Evolutionary conservation across 2,329 filamentous ascomycete species (phyloP).

Genomic region (Thermoascus crustaceus): DNA sequence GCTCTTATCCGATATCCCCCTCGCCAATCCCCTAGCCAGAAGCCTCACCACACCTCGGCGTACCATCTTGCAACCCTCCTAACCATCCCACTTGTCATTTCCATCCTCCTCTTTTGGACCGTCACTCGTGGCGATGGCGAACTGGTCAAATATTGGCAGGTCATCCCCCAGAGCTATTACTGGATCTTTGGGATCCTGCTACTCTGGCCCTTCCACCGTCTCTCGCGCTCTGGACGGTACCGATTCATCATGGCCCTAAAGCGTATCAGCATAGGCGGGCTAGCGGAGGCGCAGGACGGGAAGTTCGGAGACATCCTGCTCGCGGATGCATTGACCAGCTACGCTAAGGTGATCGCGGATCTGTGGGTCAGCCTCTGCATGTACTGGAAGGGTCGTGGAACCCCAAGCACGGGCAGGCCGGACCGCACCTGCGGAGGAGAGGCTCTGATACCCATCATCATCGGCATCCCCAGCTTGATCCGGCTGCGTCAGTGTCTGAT

Average conservation of each 20-base stretch:
- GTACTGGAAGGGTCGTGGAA: slow-evolving; percentile 56
- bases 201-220: slow-evolving; percentile 60
- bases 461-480: slow-evolving; percentile 74
- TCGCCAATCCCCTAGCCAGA: slow-evolving; percentile 60
- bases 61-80: slow-evolving; percentile 79
- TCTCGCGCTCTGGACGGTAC: slow-evolving; percentile 62
- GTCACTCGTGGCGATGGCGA: slow-evolving; percentile 62
- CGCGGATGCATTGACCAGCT: slow-evolving; percentile 89
- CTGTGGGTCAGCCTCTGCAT: slow-evolving; percentile 85
- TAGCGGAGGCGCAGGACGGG: slow-evolving; percentile 78
- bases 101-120: slow-evolving; percentile 74
- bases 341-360: slow-evolving; percentile 85
- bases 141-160: slow-evolving; percentile 69
- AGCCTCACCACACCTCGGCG: slow-evolving; percentile 69
- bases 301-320: slow-evolving; percentile 93
- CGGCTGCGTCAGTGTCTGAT: slow-evolving; percentile 87
- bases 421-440: slow-evolving; percentile 74
- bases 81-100: slow-evolving; percentile 60
- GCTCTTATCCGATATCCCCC: slow-evolving; percentile 77
- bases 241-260: slow-evolving; percentile 68
- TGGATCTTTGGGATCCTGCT: slow-evolving; percentile 63
- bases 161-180: slow-evolving; percentile 79
- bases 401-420: slow-evolving; percentile 69
- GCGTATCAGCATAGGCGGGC: slow-evolving; percentile 72
- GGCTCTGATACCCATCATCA: slow-evolving; percentile 73